Evolutionary conservation across 768 basidiomycete species (phyloP).

Genomic region (Rubroboletus satanas): DNA sequence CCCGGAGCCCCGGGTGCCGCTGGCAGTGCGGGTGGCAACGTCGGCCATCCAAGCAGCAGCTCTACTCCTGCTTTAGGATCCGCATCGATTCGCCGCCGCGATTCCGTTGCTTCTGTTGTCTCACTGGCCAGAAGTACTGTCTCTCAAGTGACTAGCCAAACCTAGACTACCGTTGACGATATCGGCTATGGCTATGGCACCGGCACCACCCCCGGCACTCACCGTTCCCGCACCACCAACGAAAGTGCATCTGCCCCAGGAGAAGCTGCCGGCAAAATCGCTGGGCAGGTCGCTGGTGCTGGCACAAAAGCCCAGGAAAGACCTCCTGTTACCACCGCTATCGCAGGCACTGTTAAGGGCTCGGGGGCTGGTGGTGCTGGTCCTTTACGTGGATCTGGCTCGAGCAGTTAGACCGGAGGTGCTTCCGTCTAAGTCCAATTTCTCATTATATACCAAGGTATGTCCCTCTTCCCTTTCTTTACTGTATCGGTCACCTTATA

Average conservation of each 20-base stretch:
- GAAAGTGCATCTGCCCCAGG: not conserved
- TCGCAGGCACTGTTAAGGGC: no score
- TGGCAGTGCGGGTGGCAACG: not conserved
- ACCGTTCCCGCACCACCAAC: not conserved
- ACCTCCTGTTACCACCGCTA: fast-evolving
- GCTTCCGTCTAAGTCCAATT: not conserved
- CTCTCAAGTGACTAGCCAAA: not conserved
- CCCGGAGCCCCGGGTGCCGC: fast-evolving
- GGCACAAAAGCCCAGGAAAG: no score
- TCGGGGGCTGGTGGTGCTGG: not conserved
- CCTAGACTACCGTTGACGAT: no score
- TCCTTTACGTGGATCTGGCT: not conserved
- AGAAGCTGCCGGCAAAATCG: not conserved
- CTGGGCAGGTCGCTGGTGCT: not conserved
- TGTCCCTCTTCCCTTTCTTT: no score
- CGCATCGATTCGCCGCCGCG: not conserved
- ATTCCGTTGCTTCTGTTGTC: no score
- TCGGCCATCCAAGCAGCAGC: no score
- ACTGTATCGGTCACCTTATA: not conserved
- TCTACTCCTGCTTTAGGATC: not conserved
- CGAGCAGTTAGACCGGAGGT: not conserved
- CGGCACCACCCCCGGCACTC: not conserved
- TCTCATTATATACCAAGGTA: not conserved
- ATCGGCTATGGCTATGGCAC: not conserved
- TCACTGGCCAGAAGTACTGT: fast-evolving